A percentile compares a stretch with the other conserved stretches of the same genome.
Evolutionary conservation across 345 rosid species (phyloP).

Genomic region (Salix brachista): DNA sequence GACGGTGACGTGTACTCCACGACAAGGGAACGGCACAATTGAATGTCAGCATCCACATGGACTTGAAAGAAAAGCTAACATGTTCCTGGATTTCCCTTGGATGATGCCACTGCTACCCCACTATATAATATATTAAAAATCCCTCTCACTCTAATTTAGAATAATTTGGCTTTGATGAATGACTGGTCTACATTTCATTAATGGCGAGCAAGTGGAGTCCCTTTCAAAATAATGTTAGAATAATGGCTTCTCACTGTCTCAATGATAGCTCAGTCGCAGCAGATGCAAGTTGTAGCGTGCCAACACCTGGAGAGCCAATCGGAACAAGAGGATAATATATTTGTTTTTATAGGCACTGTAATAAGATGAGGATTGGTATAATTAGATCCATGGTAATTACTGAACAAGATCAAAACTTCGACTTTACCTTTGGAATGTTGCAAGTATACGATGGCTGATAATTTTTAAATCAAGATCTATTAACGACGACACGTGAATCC

Average conservation of each 20-base stretch:
- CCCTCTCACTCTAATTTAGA: neutral
- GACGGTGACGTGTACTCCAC: conserved; percentile 34
- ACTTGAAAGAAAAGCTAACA: conserved; percentile 18
- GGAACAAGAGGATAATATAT: conserved; percentile 18
- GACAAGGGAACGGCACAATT: conserved; percentile 8
- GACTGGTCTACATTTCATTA: conserved; percentile 47
- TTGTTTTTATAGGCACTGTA: conserved; percentile 12
- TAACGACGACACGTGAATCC: conserved; percentile 47
- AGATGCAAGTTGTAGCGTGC: conserved; percentile 13
- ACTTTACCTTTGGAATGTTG: conserved; percentile 28
- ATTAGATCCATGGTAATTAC: conserved; percentile 23
- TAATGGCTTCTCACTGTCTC: conserved; percentile 19
- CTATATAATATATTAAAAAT: conserved; percentile 3
- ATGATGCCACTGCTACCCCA: conserved; percentile 24
- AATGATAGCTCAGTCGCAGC: conserved; percentile 10
- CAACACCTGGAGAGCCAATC: conserved; percentile 28
- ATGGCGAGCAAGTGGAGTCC: conserved; percentile 38
- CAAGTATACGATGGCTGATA: neutral
- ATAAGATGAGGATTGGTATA: conserved; percentile 1
- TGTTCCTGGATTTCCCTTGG: conserved; percentile 20
- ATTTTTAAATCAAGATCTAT: conserved; percentile 23
- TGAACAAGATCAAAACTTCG: conserved; percentile 21
- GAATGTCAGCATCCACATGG: conserved; percentile 18
- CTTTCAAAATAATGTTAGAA: conserved; percentile 24
- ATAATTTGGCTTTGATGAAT: conserved; percentile 18